phyloP scores from a whole-genome alignment of 2,329 filamentous ascomycete species.

The Claviceps purpurea region DNA sequence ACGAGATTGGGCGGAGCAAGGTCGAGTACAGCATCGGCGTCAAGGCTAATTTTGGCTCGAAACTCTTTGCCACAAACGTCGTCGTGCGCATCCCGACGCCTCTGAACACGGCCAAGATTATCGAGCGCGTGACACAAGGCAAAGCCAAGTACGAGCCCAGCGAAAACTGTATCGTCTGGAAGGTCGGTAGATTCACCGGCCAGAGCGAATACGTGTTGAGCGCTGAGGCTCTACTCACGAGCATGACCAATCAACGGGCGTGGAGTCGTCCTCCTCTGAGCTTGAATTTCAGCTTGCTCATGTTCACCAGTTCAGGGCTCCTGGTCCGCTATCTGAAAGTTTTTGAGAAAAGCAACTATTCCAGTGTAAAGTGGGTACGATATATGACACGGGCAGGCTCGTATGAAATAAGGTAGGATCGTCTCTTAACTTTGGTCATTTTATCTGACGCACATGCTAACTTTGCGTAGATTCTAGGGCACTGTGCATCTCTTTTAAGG shows the following conservation, averaged over 20 bases:
- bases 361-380: constrained; percentile 95
- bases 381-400: constrained; percentile 98
- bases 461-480: constrained; percentile 19
- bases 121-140: constrained; percentile 83
- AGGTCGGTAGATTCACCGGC: constrained; percentile 96
- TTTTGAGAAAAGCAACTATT: constrained; percentile 98
- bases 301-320: constrained; percentile 94
- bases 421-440: background rate
- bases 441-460: constrained; percentile 7
- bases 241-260: constrained; percentile 95
- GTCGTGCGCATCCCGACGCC: constrained; percentile 89
- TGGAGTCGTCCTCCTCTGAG: constrained; percentile 91
- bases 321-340: constrained; percentile 93
- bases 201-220: constrained; percentile 92
- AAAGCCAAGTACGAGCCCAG: constrained; percentile 98
- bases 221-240: constrained; percentile 83
- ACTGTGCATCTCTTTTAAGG: constrained; percentile 1
- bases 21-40: constrained; percentile 98
- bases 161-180: constrained; percentile 98
- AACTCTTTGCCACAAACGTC: constrained; percentile 95
- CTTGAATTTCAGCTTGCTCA: constrained; percentile 83
- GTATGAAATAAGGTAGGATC: constrained; percentile 75
- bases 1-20: constrained; percentile 91
- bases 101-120: constrained; percentile 89
- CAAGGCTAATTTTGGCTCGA: constrained; percentile 90